Percentiles rank a stretch among this genome's conserved stretches.
Evolutionary conservation across 106 monocot species (phyloP).

Genomic region (Allium fistulosum): DNA sequence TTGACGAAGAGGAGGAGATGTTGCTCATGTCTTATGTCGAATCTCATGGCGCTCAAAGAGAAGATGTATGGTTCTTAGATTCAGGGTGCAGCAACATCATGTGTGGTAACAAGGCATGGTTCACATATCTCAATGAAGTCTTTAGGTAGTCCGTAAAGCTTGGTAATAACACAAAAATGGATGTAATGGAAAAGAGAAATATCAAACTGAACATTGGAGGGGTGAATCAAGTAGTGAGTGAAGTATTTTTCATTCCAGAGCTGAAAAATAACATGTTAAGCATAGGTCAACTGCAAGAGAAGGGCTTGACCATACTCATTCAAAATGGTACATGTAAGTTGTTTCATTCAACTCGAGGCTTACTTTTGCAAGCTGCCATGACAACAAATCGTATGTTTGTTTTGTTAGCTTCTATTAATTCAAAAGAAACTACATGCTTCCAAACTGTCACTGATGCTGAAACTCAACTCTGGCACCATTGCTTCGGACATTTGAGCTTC

Average conservation of each 20-base stretch:
- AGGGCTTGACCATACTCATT: background rate
- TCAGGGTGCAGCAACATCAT: background rate
- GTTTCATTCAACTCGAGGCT: background rate
- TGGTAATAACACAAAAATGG: background rate
- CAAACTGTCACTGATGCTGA: no score
- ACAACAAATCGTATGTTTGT: background rate
- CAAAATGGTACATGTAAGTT: background rate
- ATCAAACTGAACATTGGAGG: background rate
- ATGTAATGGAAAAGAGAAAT: background rate
- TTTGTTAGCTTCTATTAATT: background rate
- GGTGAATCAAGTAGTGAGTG: background rate
- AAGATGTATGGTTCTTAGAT: background rate
- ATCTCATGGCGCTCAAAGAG: background rate
- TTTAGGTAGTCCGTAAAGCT: background rate
- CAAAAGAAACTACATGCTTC: no score
- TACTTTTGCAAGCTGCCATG: background rate
- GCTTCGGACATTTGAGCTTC: no score
- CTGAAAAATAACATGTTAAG: background rate
- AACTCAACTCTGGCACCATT: no score
- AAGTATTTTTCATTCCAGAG: background rate
- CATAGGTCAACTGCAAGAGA: background rate
- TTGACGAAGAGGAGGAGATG: background rate
- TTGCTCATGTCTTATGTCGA: background rate
- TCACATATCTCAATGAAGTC: background rate
- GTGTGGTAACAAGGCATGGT: background rate